Conservation (phyloP, 768 basidiomycete species). For the Gymnopilus junonius region DNA sequence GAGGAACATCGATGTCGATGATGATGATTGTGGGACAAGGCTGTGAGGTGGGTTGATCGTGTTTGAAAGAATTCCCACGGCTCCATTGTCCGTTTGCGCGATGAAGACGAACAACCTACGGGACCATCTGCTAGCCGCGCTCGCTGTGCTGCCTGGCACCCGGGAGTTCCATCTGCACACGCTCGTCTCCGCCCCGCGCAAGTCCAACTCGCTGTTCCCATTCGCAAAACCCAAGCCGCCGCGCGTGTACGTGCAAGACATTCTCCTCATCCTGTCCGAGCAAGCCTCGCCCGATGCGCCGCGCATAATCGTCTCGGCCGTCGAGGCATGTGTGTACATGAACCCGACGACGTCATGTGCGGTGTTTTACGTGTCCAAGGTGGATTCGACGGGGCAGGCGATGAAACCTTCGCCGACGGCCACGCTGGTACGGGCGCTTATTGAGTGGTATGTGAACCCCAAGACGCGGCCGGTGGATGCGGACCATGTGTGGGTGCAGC, state of each 20-base stretch:
- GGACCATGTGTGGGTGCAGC: constrained; percentile 74
- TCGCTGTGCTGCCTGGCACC: constrained; percentile 62
- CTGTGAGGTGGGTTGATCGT: neutral
- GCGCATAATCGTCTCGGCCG: constrained; percentile 72
- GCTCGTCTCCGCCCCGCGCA: constrained; percentile 69
- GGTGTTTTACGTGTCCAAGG: constrained; percentile 90
- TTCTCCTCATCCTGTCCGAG: constrained; percentile 77
- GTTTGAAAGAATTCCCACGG: neutral
- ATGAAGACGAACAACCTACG: constrained; percentile 45
- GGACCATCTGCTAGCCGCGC: constrained; percentile 61
- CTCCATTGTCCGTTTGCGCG: neutral
- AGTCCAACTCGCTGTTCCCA: constrained; percentile 72
- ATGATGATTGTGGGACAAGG: neutral
- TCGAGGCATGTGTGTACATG: constrained; percentile 79
- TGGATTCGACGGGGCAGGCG: constrained; percentile 89
- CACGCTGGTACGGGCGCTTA: constrained; percentile 66
- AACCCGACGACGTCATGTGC: constrained; percentile 70
- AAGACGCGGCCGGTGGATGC: constrained; percentile 62
- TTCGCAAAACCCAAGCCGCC: constrained; percentile 70
- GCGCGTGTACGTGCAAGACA: constrained; percentile 69
- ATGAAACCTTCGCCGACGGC: constrained; percentile 67
- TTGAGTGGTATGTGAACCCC: constrained; percentile 67
- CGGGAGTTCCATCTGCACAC: constrained; percentile 79
- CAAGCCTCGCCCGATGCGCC: constrained; percentile 43
- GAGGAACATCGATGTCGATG: neutral